These are phyloP conservation scores for Ophiosphaerella narmari DNA, from an alignment of 2,329 filamentous ascomycete species.

Conservation along the genomic window DNA sequence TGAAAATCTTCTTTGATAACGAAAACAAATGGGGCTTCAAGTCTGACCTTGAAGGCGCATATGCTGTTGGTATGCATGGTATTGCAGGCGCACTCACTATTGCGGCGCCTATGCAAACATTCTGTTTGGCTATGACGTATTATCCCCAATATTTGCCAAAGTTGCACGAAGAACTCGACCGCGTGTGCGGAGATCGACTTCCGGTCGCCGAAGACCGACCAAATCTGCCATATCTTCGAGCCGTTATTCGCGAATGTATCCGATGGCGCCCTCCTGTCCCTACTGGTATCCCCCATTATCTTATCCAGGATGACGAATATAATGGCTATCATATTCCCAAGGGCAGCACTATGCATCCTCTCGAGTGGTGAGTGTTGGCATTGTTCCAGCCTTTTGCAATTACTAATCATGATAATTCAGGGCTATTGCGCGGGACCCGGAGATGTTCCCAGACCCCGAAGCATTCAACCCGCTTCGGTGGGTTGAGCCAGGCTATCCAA, in stretches of 20 bases:
- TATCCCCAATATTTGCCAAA: slow-evolving; percentile 51
- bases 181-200: slow-evolving; percentile 46
- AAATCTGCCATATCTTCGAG: slow-evolving; percentile 46
- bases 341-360: slow-evolving; percentile 54
- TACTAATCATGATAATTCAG: slow-evolving; percentile 32
- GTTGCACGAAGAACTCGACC: slow-evolving; percentile 48
- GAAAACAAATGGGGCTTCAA: slow-evolving; percentile 48
- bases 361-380: slow-evolving; percentile 47
- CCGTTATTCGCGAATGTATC: slow-evolving; percentile 46
- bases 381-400: not conserved
- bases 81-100: slow-evolving; percentile 54
- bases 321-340: slow-evolving; percentile 62
- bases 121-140: slow-evolving; percentile 53
- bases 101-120: slow-evolving; percentile 53
- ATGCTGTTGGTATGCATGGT: slow-evolving; percentile 54
- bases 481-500: slow-evolving; percentile 64
- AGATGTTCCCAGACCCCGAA: slow-evolving; percentile 70
- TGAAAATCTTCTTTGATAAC: slow-evolving; percentile 49
- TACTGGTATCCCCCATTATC: slow-evolving; percentile 58
- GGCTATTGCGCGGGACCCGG: slow-evolving; percentile 59
- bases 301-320: slow-evolving; percentile 61
- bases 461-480: slow-evolving; percentile 60
- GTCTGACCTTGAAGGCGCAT: slow-evolving; percentile 52
- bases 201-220: slow-evolving; percentile 45
- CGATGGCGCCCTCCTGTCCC: slow-evolving; percentile 53